Evolutionary conservation across 2,329 filamentous ascomycete genomes (phyloP).

Genomic region (Sporothrix globosa): DNA sequence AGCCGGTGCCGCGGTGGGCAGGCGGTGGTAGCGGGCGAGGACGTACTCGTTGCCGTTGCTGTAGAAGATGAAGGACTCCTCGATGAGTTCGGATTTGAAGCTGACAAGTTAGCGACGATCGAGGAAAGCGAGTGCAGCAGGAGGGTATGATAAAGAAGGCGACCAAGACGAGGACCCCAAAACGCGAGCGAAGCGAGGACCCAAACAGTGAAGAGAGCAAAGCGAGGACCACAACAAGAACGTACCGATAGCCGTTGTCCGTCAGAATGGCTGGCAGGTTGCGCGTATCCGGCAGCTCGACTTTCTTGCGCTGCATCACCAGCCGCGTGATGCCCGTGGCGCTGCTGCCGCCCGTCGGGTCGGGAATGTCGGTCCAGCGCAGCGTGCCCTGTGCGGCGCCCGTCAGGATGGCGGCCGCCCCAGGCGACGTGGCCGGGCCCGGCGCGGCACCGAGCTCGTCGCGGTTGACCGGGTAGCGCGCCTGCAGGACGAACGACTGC

Average conservation of each 20-base stretch:
- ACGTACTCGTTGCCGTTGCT: conserved; percentile 59
- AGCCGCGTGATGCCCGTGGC: conserved; percentile 43
- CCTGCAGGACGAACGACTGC: conserved; percentile 61
- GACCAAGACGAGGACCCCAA: neutral
- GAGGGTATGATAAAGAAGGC: neutral
- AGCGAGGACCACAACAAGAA: neutral
- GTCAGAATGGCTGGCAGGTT: conserved; percentile 53
- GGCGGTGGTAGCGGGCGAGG: conserved; percentile 53
- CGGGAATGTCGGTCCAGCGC: conserved; percentile 64
- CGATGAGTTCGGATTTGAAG: conserved; percentile 57
- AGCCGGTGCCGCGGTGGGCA: conserved; percentile 36
- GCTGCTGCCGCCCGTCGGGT: conserved; percentile 50
- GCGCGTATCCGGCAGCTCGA: conserved; percentile 59
- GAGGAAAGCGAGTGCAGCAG: conserved; percentile 18
- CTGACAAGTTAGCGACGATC: conserved; percentile 41
- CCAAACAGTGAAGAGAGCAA: neutral
- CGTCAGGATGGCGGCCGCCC: conserved; percentile 36
- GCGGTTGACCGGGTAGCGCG: conserved; percentile 56
- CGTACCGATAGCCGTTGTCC: conserved; percentile 59
- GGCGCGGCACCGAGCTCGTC: conserved; percentile 46
- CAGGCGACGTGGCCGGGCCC: neutral
- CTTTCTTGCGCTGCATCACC: conserved; percentile 57
- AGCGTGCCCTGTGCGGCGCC: conserved; percentile 49
- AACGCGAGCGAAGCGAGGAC: too few relatives aligned
- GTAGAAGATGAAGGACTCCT: conserved; percentile 59